Evolutionary conservation across 345 rosid genomes (phyloP), one percentile per base, ranked within the genome.

Genomic region (Citropsis articulata): DNA sequence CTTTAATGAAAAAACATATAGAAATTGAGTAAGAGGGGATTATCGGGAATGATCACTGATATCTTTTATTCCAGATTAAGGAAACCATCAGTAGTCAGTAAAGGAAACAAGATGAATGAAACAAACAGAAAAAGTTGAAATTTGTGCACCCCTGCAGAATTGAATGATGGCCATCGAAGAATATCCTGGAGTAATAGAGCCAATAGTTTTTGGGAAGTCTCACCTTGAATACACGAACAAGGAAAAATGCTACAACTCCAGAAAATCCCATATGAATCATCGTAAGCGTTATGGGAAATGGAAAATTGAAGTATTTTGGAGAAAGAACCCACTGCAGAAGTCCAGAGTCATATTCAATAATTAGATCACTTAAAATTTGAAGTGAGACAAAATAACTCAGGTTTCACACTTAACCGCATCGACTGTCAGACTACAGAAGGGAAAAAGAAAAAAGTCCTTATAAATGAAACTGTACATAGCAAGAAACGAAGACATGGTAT

Each of bases 261-360:
- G 94, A 88, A 81, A 95, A 93, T 22, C 90, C 97, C 98, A 93
- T 93, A 79, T 95, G 99, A 81, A 95, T 92, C 98, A 95, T 93
- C 45, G 97, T 94, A 72, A 95, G 92, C 30, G 98, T 90, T 66
- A 95, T 93, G 66, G 98, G 99, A 40, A 92, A 85, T 28, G 97
- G 97, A 76, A 94, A 96, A 81, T 93, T 89, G 88, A 94, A 94
- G 88, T 94, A 89, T 75, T 89, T 94, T 14, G 95, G 95, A 59
- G 99, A 94, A 71, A 96, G 92, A 60, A 96, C 97, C 98, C 99
- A 96, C 98, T 96, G 97, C 92, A 88, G 19, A 79, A 69, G 81
- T 72, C 45, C 18, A 5, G 53, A 45, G 79, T 50, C 36, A 65
- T 48, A 24, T 50, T 71, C 42, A 68, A 57, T 28, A 35, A 42